Conservation (phyloP, 2,329 filamentous ascomycete species). For the Penicillium sp. region DNA sequence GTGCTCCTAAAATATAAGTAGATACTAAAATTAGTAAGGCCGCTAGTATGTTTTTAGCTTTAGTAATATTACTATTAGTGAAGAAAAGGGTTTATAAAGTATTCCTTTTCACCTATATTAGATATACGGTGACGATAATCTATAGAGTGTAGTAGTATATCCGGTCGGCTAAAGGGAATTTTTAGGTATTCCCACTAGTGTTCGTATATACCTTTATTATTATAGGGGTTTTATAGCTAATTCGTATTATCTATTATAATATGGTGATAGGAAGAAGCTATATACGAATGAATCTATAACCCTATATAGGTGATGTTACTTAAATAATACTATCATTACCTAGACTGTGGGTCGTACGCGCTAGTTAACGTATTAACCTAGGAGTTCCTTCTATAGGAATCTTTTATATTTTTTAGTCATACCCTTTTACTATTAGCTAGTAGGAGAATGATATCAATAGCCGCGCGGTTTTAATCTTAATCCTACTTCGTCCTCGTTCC, state of each 20-base stretch:
- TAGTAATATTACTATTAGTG: conserved; percentile 14
- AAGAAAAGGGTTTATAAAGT: conserved; percentile 20
- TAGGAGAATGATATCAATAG: conserved; percentile 10
- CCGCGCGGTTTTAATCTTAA: conserved; percentile 9
- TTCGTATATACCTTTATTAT: background rate
- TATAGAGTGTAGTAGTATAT: conserved; percentile 17
- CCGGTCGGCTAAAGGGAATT: background rate
- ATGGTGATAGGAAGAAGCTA: conserved; percentile 4
- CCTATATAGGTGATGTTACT: conserved; percentile 2
- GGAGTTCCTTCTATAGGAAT: conserved; percentile 8
- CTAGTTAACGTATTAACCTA: conserved; percentile 8
- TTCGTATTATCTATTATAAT: conserved; percentile 8
- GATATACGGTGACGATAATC: conserved; percentile 9
- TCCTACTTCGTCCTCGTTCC: conserved; percentile 10
- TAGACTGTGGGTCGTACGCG: conserved; percentile 5
- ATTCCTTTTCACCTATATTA: conserved; percentile 15
- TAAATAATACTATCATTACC: conserved; percentile 10
- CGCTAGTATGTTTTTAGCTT: conserved; percentile 13
- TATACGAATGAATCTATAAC: background rate
- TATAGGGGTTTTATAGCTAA: background rate
- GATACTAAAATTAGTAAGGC: background rate
- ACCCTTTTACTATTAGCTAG: conserved; percentile 12
- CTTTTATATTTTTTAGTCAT: conserved; percentile 7
- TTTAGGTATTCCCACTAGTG: conserved; percentile 4
- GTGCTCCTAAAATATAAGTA: background rate